Conservation (phyloP, 768 basidiomycete species). For the Asterophora lycoperdoides region DNA sequence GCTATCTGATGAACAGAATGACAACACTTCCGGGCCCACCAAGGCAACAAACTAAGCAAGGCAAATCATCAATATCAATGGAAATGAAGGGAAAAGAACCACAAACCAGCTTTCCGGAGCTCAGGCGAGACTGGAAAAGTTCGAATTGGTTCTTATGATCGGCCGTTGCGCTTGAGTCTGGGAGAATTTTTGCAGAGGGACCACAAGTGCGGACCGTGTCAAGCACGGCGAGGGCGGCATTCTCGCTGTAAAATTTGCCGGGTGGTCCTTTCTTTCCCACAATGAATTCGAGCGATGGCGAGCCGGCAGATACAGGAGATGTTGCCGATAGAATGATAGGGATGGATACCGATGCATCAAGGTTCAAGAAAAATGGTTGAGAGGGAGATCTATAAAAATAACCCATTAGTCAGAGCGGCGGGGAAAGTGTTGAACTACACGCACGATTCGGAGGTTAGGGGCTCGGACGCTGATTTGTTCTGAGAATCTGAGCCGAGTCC, state of each 20-base stretch:
- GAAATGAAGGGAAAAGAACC: neutral
- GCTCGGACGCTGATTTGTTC: conserved; percentile 1
- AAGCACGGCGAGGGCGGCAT: conserved; percentile 47
- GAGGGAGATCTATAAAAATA: conserved; percentile 20
- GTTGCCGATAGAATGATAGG: conserved; percentile 45
- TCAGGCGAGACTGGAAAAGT: conserved; percentile 45
- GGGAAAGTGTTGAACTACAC: conserved; percentile 8
- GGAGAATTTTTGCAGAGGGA: conserved; percentile 42
- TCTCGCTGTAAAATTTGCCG: conserved; percentile 56
- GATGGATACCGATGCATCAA: conserved; percentile 47
- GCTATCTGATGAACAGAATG: conserved; percentile 55
- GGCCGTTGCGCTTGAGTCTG: conserved; percentile 35
- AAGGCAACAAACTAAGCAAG: conserved; percentile 51
- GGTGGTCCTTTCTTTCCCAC: conserved; percentile 41
- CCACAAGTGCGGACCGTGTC: conserved; percentile 49
- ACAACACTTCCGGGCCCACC: conserved; percentile 42
- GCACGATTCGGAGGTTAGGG: conserved; percentile 25
- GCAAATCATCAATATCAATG: neutral
- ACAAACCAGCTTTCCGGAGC: conserved; percentile 51
- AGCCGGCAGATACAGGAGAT: conserved; percentile 25
- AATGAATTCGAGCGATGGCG: conserved; percentile 34
- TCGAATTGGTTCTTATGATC: conserved; percentile 45
- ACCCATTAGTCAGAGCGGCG: neutral
- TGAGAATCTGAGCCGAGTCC: conserved; percentile 31
- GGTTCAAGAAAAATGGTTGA: conserved; percentile 41